Base-by-base conservation (phyloP, 225 moss, liverwort and hornwort species). In the Marchantia polymorpha region DNA sequence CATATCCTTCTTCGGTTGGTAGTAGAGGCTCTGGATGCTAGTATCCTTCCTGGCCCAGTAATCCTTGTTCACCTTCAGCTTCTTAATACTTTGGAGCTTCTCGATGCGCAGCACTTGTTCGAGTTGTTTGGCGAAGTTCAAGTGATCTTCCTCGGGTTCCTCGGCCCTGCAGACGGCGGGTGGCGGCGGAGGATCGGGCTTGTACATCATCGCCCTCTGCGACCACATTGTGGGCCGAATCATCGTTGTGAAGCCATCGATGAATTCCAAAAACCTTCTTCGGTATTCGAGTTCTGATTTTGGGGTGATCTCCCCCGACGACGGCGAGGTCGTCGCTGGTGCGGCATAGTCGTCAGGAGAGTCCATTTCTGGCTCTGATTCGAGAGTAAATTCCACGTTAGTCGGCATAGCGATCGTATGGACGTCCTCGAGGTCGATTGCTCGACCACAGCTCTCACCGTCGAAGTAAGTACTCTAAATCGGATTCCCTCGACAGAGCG, bases 41-140 rank as follows among this genome's bases (percentile, higher is more conserved):
- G 77, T 77, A 51, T 77, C 77, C 16, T 77, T 65, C 12, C 77
- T 64, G 6, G 64, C 48, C 77, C 77, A 77, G 65, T 48, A 77
- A 51, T 77, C 64, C 29, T 20, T 77, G 50, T 65, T 16, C 7
- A 64, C 9, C 17, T 64, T 77, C 15, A 20, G 14, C 10, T 2
- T 25, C n/a, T 47, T 19, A 9, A n/a, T 19, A 56, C n/a, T n/a
- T 10, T 47, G 59, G 48, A 25, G 12, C n/a, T 76, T 76, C 22
- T 77, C 77, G 16, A n/a, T 23, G 5, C 39, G 25, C 48, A 65
- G 11, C 7, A 77, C 50, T 8, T 50, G 12, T 23, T 25, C 46
- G 51, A 77, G 64, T 50, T 47, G 64, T 0, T 66, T 27, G 8
- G 48, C 65, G 50, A 77, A 77, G 64, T 77, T 50, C 13, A 52